Evolutionary conservation across 1,284 basidiomycete species (phyloP), one percentile per base, ranked within the genome.

Genomic region (Wallemia mellicola): DNA sequence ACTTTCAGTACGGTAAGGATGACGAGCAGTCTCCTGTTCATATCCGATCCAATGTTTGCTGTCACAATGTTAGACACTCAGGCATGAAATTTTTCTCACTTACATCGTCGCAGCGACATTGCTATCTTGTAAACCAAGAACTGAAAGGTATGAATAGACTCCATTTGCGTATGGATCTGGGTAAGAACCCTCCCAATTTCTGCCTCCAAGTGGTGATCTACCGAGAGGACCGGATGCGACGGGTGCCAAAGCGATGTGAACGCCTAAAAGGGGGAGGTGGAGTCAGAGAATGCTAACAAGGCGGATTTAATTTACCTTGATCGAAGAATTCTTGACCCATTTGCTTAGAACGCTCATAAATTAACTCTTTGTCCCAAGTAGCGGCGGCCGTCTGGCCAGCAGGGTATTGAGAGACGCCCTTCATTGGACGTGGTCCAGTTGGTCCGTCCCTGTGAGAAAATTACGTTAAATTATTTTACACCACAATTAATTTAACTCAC

Each of bases 401-500:
- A 0, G 74, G 73, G 65, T 73, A 71, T 59, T 70, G 69, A n/a
- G 14, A 17, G 5, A 48, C n/a, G 5, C 38, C 38, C 3, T 11
- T 5, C 5, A 11, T n/a, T 48, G 59, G 61, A 82, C 81, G 75
- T 28, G 78, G 72, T 25, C 76, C 76, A 22, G 75, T 66, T 26
- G 75, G 79, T 22, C 77, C 75, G 63, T 80, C 78, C 38, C 38
- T 48, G n/a, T n/a, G n/a, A 15, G 38, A 7, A 48, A 5, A 3
- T 22, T 11, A 48, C 38, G 22, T 11, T 48, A 11, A n/a, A 22
- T 17, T 3, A n/a, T 48, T n/a, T 11, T n/a, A 48, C 38, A n/a
- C n/a, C n/a, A n/a, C n/a, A n/a, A n/a, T n/a, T n/a, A n/a, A n/a
- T n/a, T n/a, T n/a, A n/a, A 48, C 38, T 48, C 38, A 48, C 38